These are phyloP conservation scores for Singerocomus inundabilis DNA, from an alignment of 1,284 basidiomycete species.

Conservation along the genomic window DNA sequence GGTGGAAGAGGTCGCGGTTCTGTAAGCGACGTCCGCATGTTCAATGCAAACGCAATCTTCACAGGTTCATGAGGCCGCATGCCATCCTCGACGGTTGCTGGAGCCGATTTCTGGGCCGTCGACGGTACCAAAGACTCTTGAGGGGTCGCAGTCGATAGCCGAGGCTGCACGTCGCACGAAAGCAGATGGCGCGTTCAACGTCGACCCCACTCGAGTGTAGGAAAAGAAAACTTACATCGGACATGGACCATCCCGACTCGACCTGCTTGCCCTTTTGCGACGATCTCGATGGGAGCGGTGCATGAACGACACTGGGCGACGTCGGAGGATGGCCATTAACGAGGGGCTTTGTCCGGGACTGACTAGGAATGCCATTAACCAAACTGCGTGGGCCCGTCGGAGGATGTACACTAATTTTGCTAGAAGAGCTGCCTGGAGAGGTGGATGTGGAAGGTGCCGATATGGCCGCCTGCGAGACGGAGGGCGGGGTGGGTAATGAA, in stretches of 20 bases:
- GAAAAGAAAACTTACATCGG: slow-evolving; percentile 20
- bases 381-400: slow-evolving; percentile 36
- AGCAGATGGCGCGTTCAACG: slow-evolving; percentile 1
- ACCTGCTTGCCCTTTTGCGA: slow-evolving; percentile 26
- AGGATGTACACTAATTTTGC: slow-evolving; percentile 30
- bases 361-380: slow-evolving; percentile 28
- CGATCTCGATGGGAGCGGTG: slow-evolving; percentile 22
- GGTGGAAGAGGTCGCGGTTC: slow-evolving; percentile 31
- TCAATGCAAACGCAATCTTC: slow-evolving; percentile 33
- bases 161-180: slow-evolving; percentile 16
- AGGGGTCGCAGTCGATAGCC: slow-evolving; percentile 6
- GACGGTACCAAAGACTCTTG: slow-evolving; percentile 14
- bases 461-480: slow-evolving; percentile 32
- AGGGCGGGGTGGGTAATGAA: slow-evolving; percentile 35
- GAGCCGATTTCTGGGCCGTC: slow-evolving; percentile 10
- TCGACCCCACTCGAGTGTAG: neutral
- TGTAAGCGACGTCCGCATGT: slow-evolving; percentile 25
- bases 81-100: slow-evolving; percentile 26
- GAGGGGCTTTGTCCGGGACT: slow-evolving; percentile 24
- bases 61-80: slow-evolving; percentile 32
- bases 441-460: slow-evolving; percentile 29
- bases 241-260: slow-evolving; percentile 20
- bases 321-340: slow-evolving; percentile 29
- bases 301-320: slow-evolving; percentile 14
- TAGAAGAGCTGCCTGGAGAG: slow-evolving; percentile 23